Base-by-base conservation (phyloP, 352 stramenopile species). In the Phytophthora gonapodyides region DNA sequence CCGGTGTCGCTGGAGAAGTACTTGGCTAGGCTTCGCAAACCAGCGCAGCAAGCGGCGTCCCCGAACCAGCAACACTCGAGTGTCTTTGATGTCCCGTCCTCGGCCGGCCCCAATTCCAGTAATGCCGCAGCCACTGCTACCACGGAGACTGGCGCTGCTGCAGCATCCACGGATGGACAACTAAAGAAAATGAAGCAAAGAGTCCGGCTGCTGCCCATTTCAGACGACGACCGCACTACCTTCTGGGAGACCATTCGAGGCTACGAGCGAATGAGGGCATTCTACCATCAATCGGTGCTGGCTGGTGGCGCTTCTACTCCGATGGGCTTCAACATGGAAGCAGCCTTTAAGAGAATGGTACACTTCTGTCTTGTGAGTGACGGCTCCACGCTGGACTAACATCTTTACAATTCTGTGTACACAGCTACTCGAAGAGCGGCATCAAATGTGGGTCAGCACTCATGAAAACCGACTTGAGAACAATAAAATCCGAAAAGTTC, bases 271-370 rank as follows among this genome's bases (percentile, higher is more conserved):
- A 56, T 87, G 40, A 59, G 82, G 15, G 46, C 52, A 12, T 65
- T 58, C 57, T 75, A 77, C 12, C 68, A 80, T 40, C 57, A 57
- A 13, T 63, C 45, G 24, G 67, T 67, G 2, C 11, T 82, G 7
- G 43, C 74, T 21, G 55, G 54, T 34, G 70, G 73, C 17, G 67
- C 78, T 27, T 60, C 69, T 4, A 82, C 75, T 16, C 70, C 71
- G 1, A 77, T 88, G 53, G 70, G 72, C 0, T 88, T 85, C 47
- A 88, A 88, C 50, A 76, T 79, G 61, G 67, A 85, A 58, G 70
- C 79, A 30, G 76, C 79, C 30, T 87, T 81, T 55, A 78, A 78
- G 36, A 72, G 56, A 67, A 58, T 70, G 67, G 79, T 88, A 51
- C 1, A 43, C 9, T 33, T 13, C 24, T 19, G 42, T 10, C 8